These are phyloP conservation scores for Dipteronia dyeriana DNA, from an alignment of 345 rosid species.

Conservation along the genomic window DNA sequence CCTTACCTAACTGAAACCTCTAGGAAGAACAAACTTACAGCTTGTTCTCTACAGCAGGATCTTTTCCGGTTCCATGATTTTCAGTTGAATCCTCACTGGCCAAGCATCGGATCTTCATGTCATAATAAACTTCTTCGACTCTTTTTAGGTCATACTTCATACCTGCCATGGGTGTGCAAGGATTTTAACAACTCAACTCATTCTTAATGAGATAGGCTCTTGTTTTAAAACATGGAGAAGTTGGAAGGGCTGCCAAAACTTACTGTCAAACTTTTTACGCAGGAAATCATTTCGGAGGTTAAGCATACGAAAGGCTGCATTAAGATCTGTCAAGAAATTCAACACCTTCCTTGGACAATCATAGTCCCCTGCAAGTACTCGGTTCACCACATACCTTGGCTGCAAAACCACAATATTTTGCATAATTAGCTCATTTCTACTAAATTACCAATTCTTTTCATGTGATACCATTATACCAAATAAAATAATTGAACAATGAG, in stretches of 20 bases:
- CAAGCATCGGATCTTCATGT: conserved; percentile 87
- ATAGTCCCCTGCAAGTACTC: conserved; percentile 86
- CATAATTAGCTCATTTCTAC: neutral
- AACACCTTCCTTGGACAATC: conserved; percentile 89
- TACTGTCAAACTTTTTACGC: conserved; percentile 96
- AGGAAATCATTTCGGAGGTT: conserved; percentile 94
- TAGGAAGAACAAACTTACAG: neutral
- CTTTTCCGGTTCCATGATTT: conserved; percentile 27
- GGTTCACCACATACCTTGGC: conserved; percentile 95
- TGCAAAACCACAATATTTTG: conserved; percentile 26
- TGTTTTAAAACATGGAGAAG: neutral
- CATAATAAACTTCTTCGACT: conserved; percentile 88
- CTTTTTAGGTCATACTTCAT: conserved; percentile 82
- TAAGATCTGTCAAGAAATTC: conserved; percentile 85
- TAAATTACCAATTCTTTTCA: neutral
- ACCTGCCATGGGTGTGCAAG: conserved; percentile 42
- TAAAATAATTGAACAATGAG: neutral
- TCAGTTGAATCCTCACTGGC: conserved; percentile 40
- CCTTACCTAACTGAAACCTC: neutral
- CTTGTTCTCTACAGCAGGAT: neutral
- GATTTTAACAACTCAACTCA: conserved; percentile 4
- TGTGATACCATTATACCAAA: neutral
- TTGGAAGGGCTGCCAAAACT: neutral
- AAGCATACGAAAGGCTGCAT: conserved; percentile 88
- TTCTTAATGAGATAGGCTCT: neutral